A percentile compares a stretch with the other conserved stretches of the same genome.
Evolutionary conservation across 805 yeast genomes (phyloP).

Genomic region (Maudiozyma bulderi): DNA sequence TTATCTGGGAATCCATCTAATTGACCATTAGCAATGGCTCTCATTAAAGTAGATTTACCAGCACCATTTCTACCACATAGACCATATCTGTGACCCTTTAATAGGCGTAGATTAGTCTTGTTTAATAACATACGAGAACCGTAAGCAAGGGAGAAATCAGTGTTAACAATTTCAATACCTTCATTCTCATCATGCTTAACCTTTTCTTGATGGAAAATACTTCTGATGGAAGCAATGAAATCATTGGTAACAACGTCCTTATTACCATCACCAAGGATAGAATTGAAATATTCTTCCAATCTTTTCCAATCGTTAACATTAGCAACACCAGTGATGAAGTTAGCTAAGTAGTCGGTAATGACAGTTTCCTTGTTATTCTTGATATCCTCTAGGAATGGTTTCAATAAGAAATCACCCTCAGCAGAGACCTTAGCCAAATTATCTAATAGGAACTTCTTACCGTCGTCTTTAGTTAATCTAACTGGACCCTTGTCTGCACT

Average conservation of each 20-base stretch:
- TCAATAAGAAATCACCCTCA: conserved; percentile 7
- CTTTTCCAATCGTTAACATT: conserved; percentile 68
- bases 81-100: conserved; percentile 96
- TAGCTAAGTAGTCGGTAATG: conserved; percentile 38
- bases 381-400: conserved; percentile 21
- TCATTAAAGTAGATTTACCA: conserved; percentile 95
- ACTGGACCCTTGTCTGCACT: conserved; percentile 46
- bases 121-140: conserved; percentile 95
- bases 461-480: conserved; percentile 49
- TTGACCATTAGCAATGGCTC: conserved; percentile 93
- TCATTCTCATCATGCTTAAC: conserved; percentile 54
- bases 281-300: conserved; percentile 44
- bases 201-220: conserved; percentile 39
- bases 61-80: conserved; percentile 98
- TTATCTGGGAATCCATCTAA: conserved; percentile 95
- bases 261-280: conserved; percentile 30
- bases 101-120: conserved; percentile 78
- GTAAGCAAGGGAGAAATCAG: conserved; percentile 91
- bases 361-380: conserved; percentile 17
- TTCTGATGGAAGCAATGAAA: conserved; percentile 43
- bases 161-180: conserved; percentile 84
- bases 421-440: conserved; percentile 9
- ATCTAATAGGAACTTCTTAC: conserved; percentile 35
- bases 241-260: conserved; percentile 30
- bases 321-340: conserved; percentile 48